These are phyloP conservation scores for Cercophora scortea DNA, from an alignment of 495 filamentous ascomycete genomes.

Conservation along the genomic window DNA sequence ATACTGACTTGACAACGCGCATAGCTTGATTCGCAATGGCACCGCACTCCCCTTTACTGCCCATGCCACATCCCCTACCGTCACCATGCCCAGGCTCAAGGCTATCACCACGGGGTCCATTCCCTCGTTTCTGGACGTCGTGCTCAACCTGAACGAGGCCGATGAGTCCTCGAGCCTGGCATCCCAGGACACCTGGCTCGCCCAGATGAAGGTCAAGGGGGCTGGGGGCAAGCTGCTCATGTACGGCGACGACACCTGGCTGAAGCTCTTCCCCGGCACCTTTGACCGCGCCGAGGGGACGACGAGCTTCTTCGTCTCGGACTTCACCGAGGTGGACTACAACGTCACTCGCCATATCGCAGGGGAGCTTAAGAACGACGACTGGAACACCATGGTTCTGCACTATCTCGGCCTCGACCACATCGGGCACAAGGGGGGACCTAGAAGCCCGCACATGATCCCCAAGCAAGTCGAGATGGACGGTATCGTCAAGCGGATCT, in stretches of 20 bases:
- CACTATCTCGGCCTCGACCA: conserved; percentile 97
- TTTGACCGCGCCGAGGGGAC: conserved; percentile 88
- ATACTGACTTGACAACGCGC: neutral
- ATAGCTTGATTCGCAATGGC: conserved; percentile 75
- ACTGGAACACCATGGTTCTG: conserved; percentile 91
- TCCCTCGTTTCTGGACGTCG: conserved; percentile 92
- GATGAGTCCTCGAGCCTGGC: conserved; percentile 82
- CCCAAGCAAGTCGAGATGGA: conserved; percentile 97
- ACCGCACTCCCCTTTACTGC: conserved; percentile 88
- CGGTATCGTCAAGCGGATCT: conserved; percentile 65
- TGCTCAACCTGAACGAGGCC: conserved; percentile 92
- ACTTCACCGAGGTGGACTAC: conserved; percentile 95
- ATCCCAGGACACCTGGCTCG: conserved; percentile 89
- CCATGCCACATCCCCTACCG: conserved; percentile 90
- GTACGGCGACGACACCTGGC: conserved; percentile 98
- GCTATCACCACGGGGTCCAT: conserved; percentile 95
- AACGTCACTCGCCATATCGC: conserved; percentile 92
- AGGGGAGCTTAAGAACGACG: conserved; percentile 60
- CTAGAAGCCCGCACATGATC: conserved; percentile 83
- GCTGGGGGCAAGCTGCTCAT: conserved; percentile 65
- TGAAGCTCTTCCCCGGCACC: conserved; percentile 85
- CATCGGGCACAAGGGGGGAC: conserved; percentile 93
- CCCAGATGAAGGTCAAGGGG: conserved; percentile 71
- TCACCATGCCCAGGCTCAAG: conserved; percentile 97
- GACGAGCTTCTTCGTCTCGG: conserved; percentile 97